Conservation (phyloP, 2,329 filamentous ascomycete species). For the Fusarium armeniacum region DNA sequence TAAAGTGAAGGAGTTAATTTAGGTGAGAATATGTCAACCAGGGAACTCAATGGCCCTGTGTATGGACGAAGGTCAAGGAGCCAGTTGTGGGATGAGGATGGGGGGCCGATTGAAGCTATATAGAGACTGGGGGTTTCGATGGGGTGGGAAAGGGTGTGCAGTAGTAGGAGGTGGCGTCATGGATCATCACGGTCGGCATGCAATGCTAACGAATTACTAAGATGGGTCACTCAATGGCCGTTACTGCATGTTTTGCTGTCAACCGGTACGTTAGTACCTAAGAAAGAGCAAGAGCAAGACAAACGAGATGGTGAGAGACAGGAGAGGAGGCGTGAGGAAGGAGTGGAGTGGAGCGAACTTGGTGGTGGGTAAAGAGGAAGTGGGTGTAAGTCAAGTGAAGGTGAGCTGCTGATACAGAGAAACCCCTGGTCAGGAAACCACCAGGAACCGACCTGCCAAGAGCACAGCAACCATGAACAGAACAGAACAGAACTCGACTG, state of each 20-base stretch:
- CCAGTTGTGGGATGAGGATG: constrained; percentile 20
- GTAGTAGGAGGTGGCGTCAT: constrained; percentile 15
- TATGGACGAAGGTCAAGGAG: constrained; percentile 36
- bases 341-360: constrained; percentile 21
- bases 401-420: constrained; percentile 38
- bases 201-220: constrained; percentile 28
- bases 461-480: constrained; percentile 16
- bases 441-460: constrained; percentile 16
- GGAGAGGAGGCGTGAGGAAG: constrained; percentile 26
- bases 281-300: constrained; percentile 25
- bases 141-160: constrained; percentile 35
- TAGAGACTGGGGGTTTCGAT: constrained; percentile 48
- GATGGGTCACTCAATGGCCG: not conserved
- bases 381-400: constrained; percentile 18
- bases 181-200: constrained; percentile 41
- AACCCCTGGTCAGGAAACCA: constrained; percentile 32
- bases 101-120: constrained; percentile 49
- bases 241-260: constrained; percentile 6
- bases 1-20: constrained; percentile 11
- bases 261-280: constrained; percentile 1
- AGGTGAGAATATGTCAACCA: constrained; percentile 41
- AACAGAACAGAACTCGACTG: constrained; percentile 9
- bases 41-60: constrained; percentile 48
- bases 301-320: constrained; percentile 36
- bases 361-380: constrained; percentile 11